Base-by-base conservation (phyloP, 352 stramenopile species). In the Pythium aphanidermatum region DNA sequence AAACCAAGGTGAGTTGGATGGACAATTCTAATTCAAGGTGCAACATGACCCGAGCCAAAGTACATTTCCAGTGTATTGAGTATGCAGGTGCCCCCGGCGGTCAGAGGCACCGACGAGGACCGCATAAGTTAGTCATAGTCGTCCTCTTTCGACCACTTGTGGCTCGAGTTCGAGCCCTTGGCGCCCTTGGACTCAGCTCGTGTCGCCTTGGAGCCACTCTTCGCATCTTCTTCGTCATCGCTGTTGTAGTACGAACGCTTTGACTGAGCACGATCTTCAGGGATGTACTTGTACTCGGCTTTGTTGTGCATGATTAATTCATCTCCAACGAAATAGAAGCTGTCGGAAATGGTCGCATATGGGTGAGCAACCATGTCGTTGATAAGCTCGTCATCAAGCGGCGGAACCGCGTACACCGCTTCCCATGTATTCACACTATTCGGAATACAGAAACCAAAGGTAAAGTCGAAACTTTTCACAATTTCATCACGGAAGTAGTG, bases 251-350 rank as follows among this genome's bases (percentile, higher is more conserved):
- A 97, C 37, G 75, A 96, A 43, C 87, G 87, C 63, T 97, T 96
- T 39, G 84, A 76, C 62, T 96, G 83, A 20, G 88, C 83, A 8
- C 63, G 74, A 49, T 96, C 87, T 60, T 97, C 85, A n/a, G 68
- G 30, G 21, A 94, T 80, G 75, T 97, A 98, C 66, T 96, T 92
- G 73, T 96, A 96, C 68, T 91, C 82, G 57, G 83, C 82, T 58
- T 96, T 96, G 72, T 96, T 97, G 70, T 97, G 91, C 89, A 98
- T 98, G 49, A 98, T 95, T 35, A 98, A 79, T 65, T 97, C 81
- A 55, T 97, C 81, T 45, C 87, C 86, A 29, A 98, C 86, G 55
- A 98, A 98, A 69, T 98, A 98, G 62, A 98, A 98, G 51, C 77
- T 96, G 70, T 98, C 92, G 21, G 87, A 97, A 32, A 86, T 67